Base-by-base conservation (phyloP, 768 basidiomycete species). In the Chiua virens region DNA sequence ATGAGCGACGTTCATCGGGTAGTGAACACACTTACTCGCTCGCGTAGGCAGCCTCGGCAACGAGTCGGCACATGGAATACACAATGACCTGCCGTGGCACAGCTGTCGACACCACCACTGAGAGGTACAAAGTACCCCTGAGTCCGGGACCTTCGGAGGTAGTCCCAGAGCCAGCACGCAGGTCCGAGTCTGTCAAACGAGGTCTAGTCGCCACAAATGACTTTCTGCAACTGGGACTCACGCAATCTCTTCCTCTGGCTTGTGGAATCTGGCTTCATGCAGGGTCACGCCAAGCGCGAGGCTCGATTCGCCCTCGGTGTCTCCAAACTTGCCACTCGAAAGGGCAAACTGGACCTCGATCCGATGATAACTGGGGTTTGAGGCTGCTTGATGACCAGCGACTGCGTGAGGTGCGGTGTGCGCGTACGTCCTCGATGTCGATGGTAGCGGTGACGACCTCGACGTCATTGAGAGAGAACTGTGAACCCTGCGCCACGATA, bases 151-250 rank as follows among this genome's bases (percentile, higher is more conserved):
- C 97, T 84, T 34, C 97, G 81, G 27, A 99, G 82, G 64, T 98
- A 99, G 66, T 99, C 97, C 97, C 97, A 99, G n/a, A 99, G 77
- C 97, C 97, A 99, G 65, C 97, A 98, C 15, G 96, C 97, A 8
- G 97, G 97, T 5, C 97, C 97, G 3, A 98, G 75, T 3, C 96
- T 98, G 55, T 23, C 6, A 17, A 38, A 23, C 1, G 22, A 45
- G 18, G n/a, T 42, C 53, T 18, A 59, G 42, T 38, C 27, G 27
- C 36, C 2, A 13, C 14, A 18, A 1, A 27, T 13, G 20, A 20
- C 25, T 40, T 4, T 7, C 25, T 14, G 17, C 15, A 3, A 35
- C 13, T 39, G 39, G 15, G 38, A 51, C 92, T 59, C 63, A 97
- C 97, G 97, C 96, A 51, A 98, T 97, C 71, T 98, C 97, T 68